Conservation (phyloP, 2,329 filamentous ascomycete species). For the Arthrobotrys sinensis region DNA sequence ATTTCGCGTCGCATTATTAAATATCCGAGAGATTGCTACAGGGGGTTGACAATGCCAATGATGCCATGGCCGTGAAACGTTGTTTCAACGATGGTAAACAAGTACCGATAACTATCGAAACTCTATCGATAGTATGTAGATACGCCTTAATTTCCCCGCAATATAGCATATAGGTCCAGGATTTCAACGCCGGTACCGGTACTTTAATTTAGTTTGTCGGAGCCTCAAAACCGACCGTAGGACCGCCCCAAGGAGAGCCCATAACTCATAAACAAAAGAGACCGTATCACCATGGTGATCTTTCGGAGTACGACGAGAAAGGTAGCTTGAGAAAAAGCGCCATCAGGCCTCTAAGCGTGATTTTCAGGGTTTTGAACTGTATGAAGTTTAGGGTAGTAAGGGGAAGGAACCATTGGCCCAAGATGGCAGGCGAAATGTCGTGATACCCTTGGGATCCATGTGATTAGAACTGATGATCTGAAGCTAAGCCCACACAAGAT, state of each 20-base stretch:
- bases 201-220: constrained; percentile 20
- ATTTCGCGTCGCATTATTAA: constrained; percentile 50
- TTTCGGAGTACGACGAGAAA: constrained; percentile 28
- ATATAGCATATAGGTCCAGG: constrained; percentile 14
- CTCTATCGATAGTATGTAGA: not conserved
- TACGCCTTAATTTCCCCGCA: constrained; percentile 1
- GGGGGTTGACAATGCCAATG: constrained; percentile 19
- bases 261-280: constrained; percentile 23
- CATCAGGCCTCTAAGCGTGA: constrained; percentile 50
- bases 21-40: constrained; percentile 41
- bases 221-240: constrained; percentile 23
- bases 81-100: constrained; percentile 3
- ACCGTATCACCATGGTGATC: constrained; percentile 31
- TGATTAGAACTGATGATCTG: constrained; percentile 29
- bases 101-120: constrained; percentile 11
- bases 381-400: constrained; percentile 24
- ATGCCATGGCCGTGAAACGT: constrained; percentile 31
- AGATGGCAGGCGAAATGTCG: constrained; percentile 41
- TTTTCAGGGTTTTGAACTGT: constrained; percentile 42
- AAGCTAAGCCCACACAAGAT: constrained; percentile 32
- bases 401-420: constrained; percentile 34
- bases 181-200: constrained; percentile 22
- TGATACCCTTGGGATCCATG: constrained; percentile 36
- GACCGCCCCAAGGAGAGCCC: not conserved
- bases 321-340: constrained; percentile 13